Percentiles rank a stretch among this genome's conserved stretches.
These are phyloP conservation scores for Colletotrichum phormii DNA, from an alignment of 2,329 filamentous ascomycete genomes.

Conservation along the genomic window DNA sequence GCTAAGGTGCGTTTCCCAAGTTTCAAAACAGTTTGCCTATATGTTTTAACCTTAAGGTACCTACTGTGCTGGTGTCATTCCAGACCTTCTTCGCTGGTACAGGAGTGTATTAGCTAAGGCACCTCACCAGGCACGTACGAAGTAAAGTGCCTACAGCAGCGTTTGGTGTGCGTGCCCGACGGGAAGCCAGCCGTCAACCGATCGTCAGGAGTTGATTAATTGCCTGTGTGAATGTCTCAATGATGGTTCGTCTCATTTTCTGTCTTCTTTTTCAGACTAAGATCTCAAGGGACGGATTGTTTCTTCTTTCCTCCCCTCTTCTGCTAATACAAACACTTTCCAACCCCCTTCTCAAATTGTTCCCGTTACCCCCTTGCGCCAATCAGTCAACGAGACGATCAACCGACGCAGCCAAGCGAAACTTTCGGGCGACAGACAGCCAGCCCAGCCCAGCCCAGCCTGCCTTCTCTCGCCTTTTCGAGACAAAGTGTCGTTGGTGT, in stretches of 20 bases:
- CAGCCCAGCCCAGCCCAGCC: not conserved
- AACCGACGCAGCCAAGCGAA: not conserved
- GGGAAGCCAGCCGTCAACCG: slow-evolving; percentile 12
- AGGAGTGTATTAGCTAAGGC: not conserved
- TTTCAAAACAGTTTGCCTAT: not conserved
- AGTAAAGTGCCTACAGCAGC: not conserved
- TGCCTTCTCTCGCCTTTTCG: not conserved
- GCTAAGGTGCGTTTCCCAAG: not conserved
- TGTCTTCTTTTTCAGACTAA: not conserved
- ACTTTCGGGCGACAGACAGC: too few relatives aligned
- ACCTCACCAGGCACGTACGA: not conserved
- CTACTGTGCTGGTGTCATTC: slow-evolving; percentile 6
- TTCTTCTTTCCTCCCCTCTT: not conserved
- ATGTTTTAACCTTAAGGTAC: not conserved
- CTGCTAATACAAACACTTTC: not conserved
- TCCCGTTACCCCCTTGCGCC: slow-evolving; percentile 14
- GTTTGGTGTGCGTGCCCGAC: not conserved
- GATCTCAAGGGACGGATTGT: not conserved
- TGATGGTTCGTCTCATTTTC: slow-evolving; percentile 13
- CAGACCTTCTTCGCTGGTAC: not conserved
- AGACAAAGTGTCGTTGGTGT: not conserved
- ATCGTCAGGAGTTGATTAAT: slow-evolving; percentile 30
- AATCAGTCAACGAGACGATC: not conserved
- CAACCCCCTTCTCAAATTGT: not conserved
- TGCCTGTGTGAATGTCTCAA: slow-evolving; percentile 16